Conservation (phyloP, 2,329 filamentous ascomycete genomes). For the Pseudogymnoascus sp. region DNA sequence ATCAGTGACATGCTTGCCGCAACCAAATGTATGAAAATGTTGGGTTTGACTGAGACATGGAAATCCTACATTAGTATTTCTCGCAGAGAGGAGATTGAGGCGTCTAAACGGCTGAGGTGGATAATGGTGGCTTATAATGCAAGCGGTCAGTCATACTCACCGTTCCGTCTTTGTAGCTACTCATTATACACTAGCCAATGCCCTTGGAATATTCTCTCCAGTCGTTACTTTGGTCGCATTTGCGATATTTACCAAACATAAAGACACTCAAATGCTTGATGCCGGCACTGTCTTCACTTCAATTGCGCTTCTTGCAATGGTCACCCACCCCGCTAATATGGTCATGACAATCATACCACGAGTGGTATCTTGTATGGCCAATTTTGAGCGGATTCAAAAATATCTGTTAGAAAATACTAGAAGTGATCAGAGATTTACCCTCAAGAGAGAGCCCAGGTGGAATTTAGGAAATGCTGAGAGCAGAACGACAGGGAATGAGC, state of each 20-base stretch:
- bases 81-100: constrained; percentile 29
- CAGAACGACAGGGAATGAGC: not conserved
- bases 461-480: not conserved
- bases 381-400: not conserved
- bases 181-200: constrained; percentile 30
- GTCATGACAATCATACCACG: not conserved
- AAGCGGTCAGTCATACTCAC: constrained; percentile 29
- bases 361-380: not conserved
- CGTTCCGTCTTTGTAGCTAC: not conserved
- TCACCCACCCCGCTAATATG: constrained; percentile 5
- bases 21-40: constrained; percentile 37
- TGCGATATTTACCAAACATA: constrained; percentile 23
- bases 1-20: constrained; percentile 31
- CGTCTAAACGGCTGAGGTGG: constrained; percentile 32
- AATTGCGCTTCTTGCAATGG: not conserved
- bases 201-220: constrained; percentile 36
- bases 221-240: constrained; percentile 34
- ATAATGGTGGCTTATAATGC: constrained; percentile 36
- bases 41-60: constrained; percentile 28
- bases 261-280: constrained; percentile 1
- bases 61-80: constrained; percentile 22
- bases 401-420: constrained; percentile 14
- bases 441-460: not conserved
- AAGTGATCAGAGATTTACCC: constrained; percentile 9
- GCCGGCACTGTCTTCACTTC: not conserved